Base-by-base conservation (phyloP, 2,329 filamentous ascomycete genomes). In the Penicillium paneum region DNA sequence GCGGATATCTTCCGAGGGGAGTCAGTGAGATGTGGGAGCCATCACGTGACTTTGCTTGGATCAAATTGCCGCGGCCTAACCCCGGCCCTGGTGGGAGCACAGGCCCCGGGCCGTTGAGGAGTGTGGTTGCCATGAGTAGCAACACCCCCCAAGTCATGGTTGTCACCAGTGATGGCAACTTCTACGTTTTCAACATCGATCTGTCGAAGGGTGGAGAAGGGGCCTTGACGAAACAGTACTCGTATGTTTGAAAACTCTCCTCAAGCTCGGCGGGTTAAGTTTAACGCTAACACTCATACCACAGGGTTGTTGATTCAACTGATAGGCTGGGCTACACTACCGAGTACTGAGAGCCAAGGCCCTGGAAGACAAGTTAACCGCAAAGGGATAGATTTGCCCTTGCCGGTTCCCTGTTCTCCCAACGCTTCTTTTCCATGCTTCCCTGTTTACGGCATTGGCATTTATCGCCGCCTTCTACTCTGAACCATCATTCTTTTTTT, bases 21-120 rank as follows among this genome's bases (percentile, higher is more conserved):
- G 91, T 99, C 5, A 93, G 93, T 1, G 93, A 97, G 74, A 97
- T 97, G 82, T 97, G 92, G 92, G 94, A 99, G 67, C 94, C 94
- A 0, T 79, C 88, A 56, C 84, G 94, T 51, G 94, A 99, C 73
- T 99, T 99, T 75, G 94, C 94, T 1, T 97, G 90, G 81, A 92
- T 97, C 68, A 96, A 94, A 71, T 84, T 99, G 44, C 93, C 93
- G 13, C 90, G 88, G 67, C 53, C 73, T 36, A 65, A 77, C 65
- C 66, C 71, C n/a, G 71, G 65, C 41, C 67, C 54, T 58, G 73
- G 69, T 7, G 67, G 64, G 8, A 67, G 64, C 31, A 74, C 74
- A 24, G 67, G 73, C 34, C 68, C 67, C n/a, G 78, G 81, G 0
- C 86, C 90, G 0, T 74, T 96, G 38, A 82, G 89, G 61, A 96